Conservation (phyloP, 805 yeast species). For the Cyberlindnera mrakii region DNA sequence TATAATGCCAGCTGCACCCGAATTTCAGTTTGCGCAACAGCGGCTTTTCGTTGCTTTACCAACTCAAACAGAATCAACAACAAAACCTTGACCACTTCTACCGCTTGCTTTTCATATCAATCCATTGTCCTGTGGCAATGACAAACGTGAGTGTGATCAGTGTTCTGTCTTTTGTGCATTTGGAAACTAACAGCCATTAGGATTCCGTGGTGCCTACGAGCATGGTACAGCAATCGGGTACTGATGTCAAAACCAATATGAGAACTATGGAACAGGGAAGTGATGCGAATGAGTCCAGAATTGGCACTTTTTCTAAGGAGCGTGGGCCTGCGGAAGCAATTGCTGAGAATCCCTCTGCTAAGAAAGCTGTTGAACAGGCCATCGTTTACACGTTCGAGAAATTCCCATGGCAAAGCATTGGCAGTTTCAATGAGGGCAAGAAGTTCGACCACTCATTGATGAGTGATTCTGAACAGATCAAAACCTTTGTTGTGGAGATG, state of each 20-base stretch:
- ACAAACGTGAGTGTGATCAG: neutral
- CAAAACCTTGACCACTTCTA: neutral
- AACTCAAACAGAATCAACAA: neutral
- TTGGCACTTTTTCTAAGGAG: too few relatives aligned
- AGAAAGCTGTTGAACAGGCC: too few relatives aligned
- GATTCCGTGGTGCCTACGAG: neutral
- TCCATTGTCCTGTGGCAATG: neutral
- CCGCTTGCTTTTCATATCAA: too few relatives aligned
- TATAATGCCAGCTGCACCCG: too few relatives aligned
- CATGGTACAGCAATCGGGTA: conserved; percentile 1
- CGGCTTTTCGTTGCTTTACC: too few relatives aligned
- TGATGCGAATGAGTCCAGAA: too few relatives aligned
- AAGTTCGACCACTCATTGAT: conserved; percentile 20
- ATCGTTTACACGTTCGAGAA: conserved; percentile 6
- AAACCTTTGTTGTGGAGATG: conserved; percentile 59
- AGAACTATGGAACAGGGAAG: neutral
- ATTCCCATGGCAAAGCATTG: conserved; percentile 33
- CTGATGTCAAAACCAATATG: neutral
- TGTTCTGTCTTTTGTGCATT: too few relatives aligned
- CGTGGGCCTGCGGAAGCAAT: too few relatives aligned
- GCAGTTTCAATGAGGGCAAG: conserved; percentile 22
- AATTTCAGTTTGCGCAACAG: too few relatives aligned
- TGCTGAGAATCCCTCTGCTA: too few relatives aligned
- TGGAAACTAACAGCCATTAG: too few relatives aligned
- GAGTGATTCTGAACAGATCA: conserved; percentile 33